Base-by-base conservation (phyloP, 306 rosid genomes). In the Coriaria nepalensis region DNA sequence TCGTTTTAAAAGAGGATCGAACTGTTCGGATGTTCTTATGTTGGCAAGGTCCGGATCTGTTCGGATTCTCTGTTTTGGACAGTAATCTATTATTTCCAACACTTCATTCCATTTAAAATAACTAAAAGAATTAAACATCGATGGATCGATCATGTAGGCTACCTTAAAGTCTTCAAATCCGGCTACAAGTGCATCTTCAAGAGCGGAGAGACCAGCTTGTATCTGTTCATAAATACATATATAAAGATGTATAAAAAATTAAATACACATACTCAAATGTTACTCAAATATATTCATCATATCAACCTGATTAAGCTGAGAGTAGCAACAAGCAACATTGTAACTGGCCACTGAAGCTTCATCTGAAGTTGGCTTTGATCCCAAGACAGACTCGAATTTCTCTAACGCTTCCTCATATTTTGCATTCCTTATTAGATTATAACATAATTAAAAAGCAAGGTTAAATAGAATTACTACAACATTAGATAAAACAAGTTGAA, bases 101-200 rank as follows among this genome's bases (percentile, higher is more conserved):
- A 33, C 47, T 44, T 49, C 53, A 33, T 20, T 20, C 29, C 29
- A 20, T 20, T 1, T 20, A 1, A 20, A 20, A 20, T 34, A 43
- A 56, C 39, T 20, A 13, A 42, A 39, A 20, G 8, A 37, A 45
- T 43, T 40, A 6, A 13, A 10, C 41, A 13, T 0, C 8, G 8
- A 6, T 10, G 54, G 11, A 41, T 35, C 8, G 33, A 9, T 9
- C 34, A 40, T 40, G 41, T 44, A 6, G n/a, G 62, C 65, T 63
- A 90, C 98, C 98, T 85, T 85, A 40, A 79, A 90, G 76, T 90
- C 98, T 73, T 90, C 98, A 57, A 77, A 90, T 63, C 95, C 98
- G 53, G 80, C 55, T 45, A 67, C 52, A 71, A 90, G 35, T 52
- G 98, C 94, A 53, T 90, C 95, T 74, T 85, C 85, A 2, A 90